Percentiles rank a stretch among this genome's conserved stretches.
phyloP scores from a whole-genome alignment of 768 basidiomycete genomes.

The Holtermanniella nyarrowii region DNA sequence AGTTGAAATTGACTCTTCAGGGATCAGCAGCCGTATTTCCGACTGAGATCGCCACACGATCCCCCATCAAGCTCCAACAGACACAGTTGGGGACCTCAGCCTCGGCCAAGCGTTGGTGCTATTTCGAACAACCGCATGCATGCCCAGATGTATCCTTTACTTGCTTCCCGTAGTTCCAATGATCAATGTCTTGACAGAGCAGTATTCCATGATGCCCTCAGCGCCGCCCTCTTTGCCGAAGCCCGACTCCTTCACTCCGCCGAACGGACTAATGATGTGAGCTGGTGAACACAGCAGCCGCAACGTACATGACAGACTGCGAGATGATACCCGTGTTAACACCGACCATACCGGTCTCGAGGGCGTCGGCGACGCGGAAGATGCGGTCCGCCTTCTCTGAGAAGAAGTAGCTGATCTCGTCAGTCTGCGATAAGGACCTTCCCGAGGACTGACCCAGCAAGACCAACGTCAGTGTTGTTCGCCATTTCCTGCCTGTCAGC shows the following conservation, averaged over 20 bases:
- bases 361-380: conserved; percentile 86
- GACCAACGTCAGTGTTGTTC: conserved; percentile 69
- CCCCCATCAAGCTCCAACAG: too few species aligned
- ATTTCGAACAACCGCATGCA: too few species aligned
- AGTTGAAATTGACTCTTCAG: too few species aligned
- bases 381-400: conserved; percentile 72
- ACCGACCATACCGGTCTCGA: conserved; percentile 79
- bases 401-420: conserved; percentile 63
- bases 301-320: conserved; percentile 34
- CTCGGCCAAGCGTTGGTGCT: too few species aligned
- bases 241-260: conserved; percentile 57
- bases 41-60: too few species aligned
- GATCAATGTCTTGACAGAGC: conserved; percentile 14
- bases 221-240: conserved; percentile 70
- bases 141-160: too few species aligned
- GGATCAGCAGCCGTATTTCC: neutral
- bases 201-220: conserved; percentile 76
- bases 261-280: conserved; percentile 13
- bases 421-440: neutral
- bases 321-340: conserved; percentile 37
- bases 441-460: conserved; percentile 53
- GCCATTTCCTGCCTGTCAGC: conserved; percentile 57
- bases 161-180: neutral
- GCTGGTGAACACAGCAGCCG: too few species aligned
- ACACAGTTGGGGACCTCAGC: too few species aligned